phyloP scores from a whole-genome alignment of 2,329 filamentous ascomycete species.

The Coniella vitis region DNA sequence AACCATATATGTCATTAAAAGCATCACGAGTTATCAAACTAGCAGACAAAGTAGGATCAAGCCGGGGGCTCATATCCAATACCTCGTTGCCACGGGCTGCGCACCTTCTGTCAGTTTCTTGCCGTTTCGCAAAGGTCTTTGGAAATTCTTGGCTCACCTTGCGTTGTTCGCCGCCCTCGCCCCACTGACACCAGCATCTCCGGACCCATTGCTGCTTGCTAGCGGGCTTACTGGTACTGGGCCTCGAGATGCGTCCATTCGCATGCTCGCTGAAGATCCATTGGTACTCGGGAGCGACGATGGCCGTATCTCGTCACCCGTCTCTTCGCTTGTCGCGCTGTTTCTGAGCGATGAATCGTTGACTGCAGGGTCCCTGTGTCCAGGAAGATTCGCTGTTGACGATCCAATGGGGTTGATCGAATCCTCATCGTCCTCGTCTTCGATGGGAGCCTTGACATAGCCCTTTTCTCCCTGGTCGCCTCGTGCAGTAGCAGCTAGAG shows the following conservation, averaged over 20 bases:
- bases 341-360: constrained; percentile 39
- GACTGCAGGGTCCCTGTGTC: constrained; percentile 16
- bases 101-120: constrained; percentile 19
- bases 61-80: constrained; percentile 41
- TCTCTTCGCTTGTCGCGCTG: constrained; percentile 33
- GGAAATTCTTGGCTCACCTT: constrained; percentile 32
- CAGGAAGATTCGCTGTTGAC: constrained; percentile 9
- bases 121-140: no score
- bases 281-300: constrained; percentile 21
- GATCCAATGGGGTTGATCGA: constrained; percentile 44
- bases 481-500: constrained; percentile 72
- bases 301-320: constrained; percentile 18
- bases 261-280: constrained; percentile 18
- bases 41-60: constrained; percentile 11
- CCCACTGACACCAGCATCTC: constrained; percentile 31
- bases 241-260: constrained; percentile 17
- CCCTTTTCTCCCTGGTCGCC: constrained; percentile 58
- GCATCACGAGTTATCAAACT: background rate
- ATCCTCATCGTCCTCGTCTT: constrained; percentile 66
- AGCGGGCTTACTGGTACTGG: constrained; percentile 21
- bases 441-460: constrained; percentile 45
- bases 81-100: constrained; percentile 49
- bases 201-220: constrained; percentile 25
- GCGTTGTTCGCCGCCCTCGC: constrained; percentile 36
- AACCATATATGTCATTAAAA: constrained; percentile 8